Base-by-base conservation (phyloP, 1,284 basidiomycete species). In the Sporisorium exsertum region DNA sequence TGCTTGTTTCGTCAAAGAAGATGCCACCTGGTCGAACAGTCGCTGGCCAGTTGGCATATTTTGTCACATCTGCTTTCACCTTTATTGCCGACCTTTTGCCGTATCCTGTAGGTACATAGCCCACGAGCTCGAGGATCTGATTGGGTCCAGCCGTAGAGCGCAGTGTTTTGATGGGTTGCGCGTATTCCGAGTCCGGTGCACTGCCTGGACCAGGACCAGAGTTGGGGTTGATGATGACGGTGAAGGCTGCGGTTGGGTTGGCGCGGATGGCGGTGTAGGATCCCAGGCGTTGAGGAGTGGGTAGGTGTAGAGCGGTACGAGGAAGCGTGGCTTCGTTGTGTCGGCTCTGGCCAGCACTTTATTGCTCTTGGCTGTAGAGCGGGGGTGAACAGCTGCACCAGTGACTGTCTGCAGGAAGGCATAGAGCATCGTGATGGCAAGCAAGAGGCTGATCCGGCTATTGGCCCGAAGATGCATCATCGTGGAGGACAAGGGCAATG, bases 251-350 rank as follows among this genome's bases (percentile, higher is more conserved):
- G 1, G 59, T 33, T 3, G 65, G 65, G 47, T 62, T 62, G 33
- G 52, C 29, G 18, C 40, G 50, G 50, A 68, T 58, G 12, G 65
- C 58, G 7, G 33, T 62, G 45, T 49, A 62, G 35, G 54, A 29
- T 62, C 59, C 65, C 65, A 68, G 1, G 55, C 59, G 13, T 45
- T 42, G 9, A 43, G 40, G 1, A 15, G 5, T 1, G 65, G 65
- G 29, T 68, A 68, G 65, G 62, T 46, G 59, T 68, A 68, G 16
- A 68, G 59, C 8, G 65, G 65, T 1, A 68, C 43, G 29, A 68
- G 29, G 50, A 68, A 62, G 49, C 65, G 64, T 24, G 64, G 58
- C 6, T 49, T 61, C 13, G 47, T 67, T 0, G 58, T 61, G 35
- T 52, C 54, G 33, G 52, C 33, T 13, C 20, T 42, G 32, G 58